Base-by-base conservation (phyloP, 225 moss, liverwort and hornwort genomes). In the Pseudisothecium myosuroides region DNA sequence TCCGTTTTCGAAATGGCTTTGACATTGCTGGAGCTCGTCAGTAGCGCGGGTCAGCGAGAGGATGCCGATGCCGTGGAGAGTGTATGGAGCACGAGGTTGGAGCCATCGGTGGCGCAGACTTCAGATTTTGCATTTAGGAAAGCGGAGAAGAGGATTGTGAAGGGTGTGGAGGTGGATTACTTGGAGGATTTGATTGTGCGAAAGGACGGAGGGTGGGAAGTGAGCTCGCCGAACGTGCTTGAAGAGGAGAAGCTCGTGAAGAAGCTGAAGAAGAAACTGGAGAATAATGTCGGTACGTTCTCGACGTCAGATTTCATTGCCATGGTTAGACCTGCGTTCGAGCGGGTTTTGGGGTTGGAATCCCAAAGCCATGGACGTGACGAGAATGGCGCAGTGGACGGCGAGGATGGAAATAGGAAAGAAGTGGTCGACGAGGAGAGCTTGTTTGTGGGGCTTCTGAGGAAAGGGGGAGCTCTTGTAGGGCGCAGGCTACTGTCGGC, bases 11-110 rank as follows among this genome's bases (percentile, higher is more conserved):
- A 58, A 52, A 94, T 94, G 94, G 92, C 94, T 76, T 86, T 94
- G 91, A 92, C 94, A 61, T 60, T 93, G 88, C 86, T 95, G 88
- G 95, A 95, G 86, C 49, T 93, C 31, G 86, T 92, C 73, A 93
- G 84, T 60, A 90, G 89, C 55, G 91, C 93, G 63, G 92, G 87
- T 59, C 87, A 91, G 49, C 91, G 60, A 67, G 93, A 92, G 76
- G 93, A 89, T 49, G 89, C 52, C 12, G 84, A 58, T 84, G 66
- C 67, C 32, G 67, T 84, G 34, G 92, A 93, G 86, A 92, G 92
- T 67, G 39, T 76, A 19, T 95, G 93, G 95, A 89, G 92, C 85
- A 22, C 90, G 49, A 63, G 86, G 60, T 24, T 93, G 77, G 87
- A 84, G 54, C 91, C 95, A 18, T 91, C 93, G 58, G 88, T 95